Conservation (phyloP, 495 filamentous ascomycete genomes). For the Penicillium chermesinum region DNA sequence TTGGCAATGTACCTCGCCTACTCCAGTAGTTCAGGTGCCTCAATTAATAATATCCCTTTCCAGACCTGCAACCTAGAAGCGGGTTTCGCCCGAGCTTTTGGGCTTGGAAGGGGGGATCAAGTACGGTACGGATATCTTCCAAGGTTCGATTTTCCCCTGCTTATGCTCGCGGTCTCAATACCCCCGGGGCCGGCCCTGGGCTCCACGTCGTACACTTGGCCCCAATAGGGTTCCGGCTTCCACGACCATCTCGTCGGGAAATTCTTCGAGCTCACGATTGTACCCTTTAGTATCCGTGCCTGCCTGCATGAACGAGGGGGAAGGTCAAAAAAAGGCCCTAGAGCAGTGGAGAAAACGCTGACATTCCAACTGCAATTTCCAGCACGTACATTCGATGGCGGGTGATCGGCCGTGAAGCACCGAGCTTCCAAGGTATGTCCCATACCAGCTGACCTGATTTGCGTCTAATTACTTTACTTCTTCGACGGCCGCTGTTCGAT, state of each 20-base stretch:
- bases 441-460: too few relatives aligned
- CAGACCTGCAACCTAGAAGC: too few relatives aligned
- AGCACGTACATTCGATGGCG: neutral
- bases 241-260: slow-evolving; percentile 3
- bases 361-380: slow-evolving; percentile 5
- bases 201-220: slow-evolving; percentile 7
- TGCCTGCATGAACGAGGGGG: slow-evolving; percentile 11
- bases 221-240: neutral
- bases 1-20: too few relatives aligned
- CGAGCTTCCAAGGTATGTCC: slow-evolving; percentile 3
- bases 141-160: too few relatives aligned
- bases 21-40: too few relatives aligned
- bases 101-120: too few relatives aligned
- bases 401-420: slow-evolving; percentile 4
- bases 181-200: neutral
- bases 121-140: too few relatives aligned
- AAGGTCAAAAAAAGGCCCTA: too few relatives aligned
- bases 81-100: too few relatives aligned
- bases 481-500: too few relatives aligned
- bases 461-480: too few relatives aligned
- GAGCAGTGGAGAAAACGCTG: slow-evolving; percentile 1
- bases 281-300: slow-evolving; percentile 4
- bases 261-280: slow-evolving; percentile 3
- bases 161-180: neutral
- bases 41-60: too few relatives aligned